Conservation (phyloP, 768 basidiomycete species). For the Boletus reticuloceps region DNA sequence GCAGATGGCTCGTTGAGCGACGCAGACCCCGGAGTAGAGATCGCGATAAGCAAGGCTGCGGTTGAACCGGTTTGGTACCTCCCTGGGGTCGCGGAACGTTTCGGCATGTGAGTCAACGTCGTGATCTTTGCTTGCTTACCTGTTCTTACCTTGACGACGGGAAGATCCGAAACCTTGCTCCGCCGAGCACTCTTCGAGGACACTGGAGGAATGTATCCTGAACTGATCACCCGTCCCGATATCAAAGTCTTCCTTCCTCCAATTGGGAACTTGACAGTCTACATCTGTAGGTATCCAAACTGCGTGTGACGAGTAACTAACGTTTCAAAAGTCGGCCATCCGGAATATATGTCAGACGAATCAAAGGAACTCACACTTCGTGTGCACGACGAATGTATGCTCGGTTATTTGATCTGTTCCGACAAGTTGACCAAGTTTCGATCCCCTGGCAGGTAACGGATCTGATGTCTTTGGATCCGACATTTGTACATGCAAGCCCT, state of each 20-base stretch:
- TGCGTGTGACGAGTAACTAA: neutral
- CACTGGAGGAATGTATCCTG: constrained; percentile 94
- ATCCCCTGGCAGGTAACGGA: constrained; percentile 63
- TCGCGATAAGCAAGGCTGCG: constrained; percentile 87
- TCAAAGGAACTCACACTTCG: constrained; percentile 81
- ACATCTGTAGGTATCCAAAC: constrained; percentile 64
- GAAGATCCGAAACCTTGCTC: constrained; percentile 76
- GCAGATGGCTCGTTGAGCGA: constrained; percentile 58
- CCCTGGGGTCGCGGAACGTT: constrained; percentile 91
- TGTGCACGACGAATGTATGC: constrained; percentile 89
- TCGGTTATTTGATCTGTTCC: neutral
- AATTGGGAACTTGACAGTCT: constrained; percentile 87
- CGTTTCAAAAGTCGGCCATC: constrained; percentile 65
- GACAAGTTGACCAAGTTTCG: neutral
- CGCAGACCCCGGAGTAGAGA: constrained; percentile 77
- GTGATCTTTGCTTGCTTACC: neutral
- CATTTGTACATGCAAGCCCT: constrained; percentile 92
- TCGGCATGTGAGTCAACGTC: constrained; percentile 69
- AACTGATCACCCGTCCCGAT: constrained; percentile 92
- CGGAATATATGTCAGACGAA: constrained; percentile 71
- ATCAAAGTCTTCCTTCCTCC: constrained; percentile 96
- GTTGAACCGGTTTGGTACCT: constrained; percentile 97
- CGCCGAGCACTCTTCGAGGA: constrained; percentile 95
- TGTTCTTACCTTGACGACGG: neutral
- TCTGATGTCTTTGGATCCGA: constrained; percentile 96